Percentiles rank a stretch among this genome's conserved stretches.
These are phyloP conservation scores for Nicotiana tabacum DNA, from an alignment of 257 asterid genomes.

Conservation along the genomic window DNA sequence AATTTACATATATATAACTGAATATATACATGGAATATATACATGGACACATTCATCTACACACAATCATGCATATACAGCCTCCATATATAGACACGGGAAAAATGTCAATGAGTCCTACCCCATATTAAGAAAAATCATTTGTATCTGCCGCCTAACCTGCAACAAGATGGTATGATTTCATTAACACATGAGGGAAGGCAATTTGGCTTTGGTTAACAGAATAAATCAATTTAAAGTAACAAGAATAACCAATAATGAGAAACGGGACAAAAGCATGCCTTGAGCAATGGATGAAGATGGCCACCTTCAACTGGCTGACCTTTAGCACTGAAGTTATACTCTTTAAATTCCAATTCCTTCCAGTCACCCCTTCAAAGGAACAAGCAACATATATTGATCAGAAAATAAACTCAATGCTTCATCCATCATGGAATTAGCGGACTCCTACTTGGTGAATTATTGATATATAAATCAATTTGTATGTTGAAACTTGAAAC, in stretches of 20 bases:
- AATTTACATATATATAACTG: neutral
- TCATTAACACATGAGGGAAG: neutral
- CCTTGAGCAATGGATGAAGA: slow-evolving; percentile 95
- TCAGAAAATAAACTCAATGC: neutral
- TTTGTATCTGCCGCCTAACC: slow-evolving; percentile 86
- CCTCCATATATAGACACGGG: neutral
- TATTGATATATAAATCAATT: neutral
- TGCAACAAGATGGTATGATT: slow-evolving; percentile 27
- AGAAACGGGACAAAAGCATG: slow-evolving; percentile 22
- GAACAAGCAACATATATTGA: slow-evolving; percentile 1
- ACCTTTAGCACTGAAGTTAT: slow-evolving; percentile 93
- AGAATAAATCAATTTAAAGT: neutral
- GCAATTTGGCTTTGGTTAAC: neutral
- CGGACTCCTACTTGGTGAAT: neutral
- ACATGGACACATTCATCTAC: neutral
- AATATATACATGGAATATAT: neutral
- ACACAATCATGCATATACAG: neutral
- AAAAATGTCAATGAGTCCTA: slow-evolving; percentile 22
- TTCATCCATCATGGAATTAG: neutral
- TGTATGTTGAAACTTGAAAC: neutral
- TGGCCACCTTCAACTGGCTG: slow-evolving; percentile 95
- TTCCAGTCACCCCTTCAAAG: slow-evolving; percentile 88
- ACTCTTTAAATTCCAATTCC: slow-evolving; percentile 85
- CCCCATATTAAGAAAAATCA: slow-evolving; percentile 94
- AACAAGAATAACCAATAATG: neutral